Evolutionary conservation across 1,139 yeast species (phyloP), one percentile per base, ranked within the genome.

Genomic region (Debaryomyces psychrophilus): DNA sequence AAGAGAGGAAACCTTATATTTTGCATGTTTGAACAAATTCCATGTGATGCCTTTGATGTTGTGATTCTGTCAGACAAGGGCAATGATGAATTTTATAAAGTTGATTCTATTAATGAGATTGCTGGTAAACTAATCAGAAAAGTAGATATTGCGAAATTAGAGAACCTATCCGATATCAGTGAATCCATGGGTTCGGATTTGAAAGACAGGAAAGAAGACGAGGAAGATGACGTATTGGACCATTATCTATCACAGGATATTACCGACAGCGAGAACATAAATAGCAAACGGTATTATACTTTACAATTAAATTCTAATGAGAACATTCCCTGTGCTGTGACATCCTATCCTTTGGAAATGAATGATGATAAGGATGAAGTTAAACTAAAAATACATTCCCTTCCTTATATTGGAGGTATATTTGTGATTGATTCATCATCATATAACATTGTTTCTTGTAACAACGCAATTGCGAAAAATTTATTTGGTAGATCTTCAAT

Each of bases 381-480:
- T 25, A 76, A 82, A 53, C 60, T 86, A 44, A 84, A 85, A 52
- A 76, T 87, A 26, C 93, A 86, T 56, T 77, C 93, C 2, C 64
- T 89, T 51, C 97, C 96, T 0, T 88, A 89, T 61, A 88, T 90
- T 58, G 95, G 96, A 0, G 97, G 97, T 28, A 81, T 88, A 18
- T 83, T 90, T 57, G 84, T 90, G 11, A 70, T 90, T n/a, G 79
- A 84, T 44, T 69, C 82, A 4, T 54, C 56, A 11, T 64, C 69
- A 42, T 74, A 72, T 54, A 63, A 66, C 5, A 72, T 89, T 31
- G 61, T 82, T 17, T 82, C 90, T 8, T 88, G 89, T 61, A 92
- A 92, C 64, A 80, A 81, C 50, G 88, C 96, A 5, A 85, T 90
- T 43, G 81, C 93, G 9, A 81, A 85, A 51, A 85, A 88, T 53